Conservation (phyloP, 148 eudicot species). For the Heliosperma pusillum region DNA sequence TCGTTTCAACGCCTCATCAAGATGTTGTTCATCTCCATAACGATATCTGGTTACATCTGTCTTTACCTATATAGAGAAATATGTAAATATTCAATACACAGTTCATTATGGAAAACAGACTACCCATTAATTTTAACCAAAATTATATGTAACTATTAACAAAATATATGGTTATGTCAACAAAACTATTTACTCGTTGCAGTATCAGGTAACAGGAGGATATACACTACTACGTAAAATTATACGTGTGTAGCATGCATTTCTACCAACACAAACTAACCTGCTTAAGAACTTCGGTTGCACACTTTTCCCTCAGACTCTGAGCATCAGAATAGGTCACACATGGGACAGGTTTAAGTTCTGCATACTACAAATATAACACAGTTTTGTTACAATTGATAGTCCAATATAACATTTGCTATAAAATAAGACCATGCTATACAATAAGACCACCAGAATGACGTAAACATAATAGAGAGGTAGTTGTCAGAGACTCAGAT, state of each 20-base stretch:
- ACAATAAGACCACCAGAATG: background rate
- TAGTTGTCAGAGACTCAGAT: background rate
- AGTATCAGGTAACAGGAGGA: background rate
- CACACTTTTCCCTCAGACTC: constrained; percentile 72
- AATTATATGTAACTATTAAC: no score
- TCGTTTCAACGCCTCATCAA: constrained; percentile 92
- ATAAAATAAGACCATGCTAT: constrained; percentile 5
- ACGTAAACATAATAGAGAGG: background rate
- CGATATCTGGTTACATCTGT: constrained; percentile 88
- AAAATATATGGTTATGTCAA: background rate
- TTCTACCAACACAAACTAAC: constrained; percentile 31
- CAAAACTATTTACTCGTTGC: background rate
- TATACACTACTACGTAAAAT: background rate
- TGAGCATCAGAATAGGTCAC: constrained; percentile 80
- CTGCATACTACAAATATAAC: constrained; percentile 75
- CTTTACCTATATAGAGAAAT: constrained; percentile 57
- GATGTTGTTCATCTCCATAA: constrained; percentile 97
- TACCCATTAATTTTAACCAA: background rate
- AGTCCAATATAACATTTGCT: background rate
- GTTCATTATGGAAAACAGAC: constrained; percentile 9
- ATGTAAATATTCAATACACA: constrained; percentile 15
- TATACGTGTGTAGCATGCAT: background rate
- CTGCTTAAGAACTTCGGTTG: constrained; percentile 85
- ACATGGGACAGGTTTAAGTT: constrained; percentile 98
- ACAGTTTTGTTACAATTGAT: constrained; percentile 3